phyloP scores from a whole-genome alignment of 2,329 filamentous ascomycete genomes.

The Ophiosphaerella herpotricha region DNA sequence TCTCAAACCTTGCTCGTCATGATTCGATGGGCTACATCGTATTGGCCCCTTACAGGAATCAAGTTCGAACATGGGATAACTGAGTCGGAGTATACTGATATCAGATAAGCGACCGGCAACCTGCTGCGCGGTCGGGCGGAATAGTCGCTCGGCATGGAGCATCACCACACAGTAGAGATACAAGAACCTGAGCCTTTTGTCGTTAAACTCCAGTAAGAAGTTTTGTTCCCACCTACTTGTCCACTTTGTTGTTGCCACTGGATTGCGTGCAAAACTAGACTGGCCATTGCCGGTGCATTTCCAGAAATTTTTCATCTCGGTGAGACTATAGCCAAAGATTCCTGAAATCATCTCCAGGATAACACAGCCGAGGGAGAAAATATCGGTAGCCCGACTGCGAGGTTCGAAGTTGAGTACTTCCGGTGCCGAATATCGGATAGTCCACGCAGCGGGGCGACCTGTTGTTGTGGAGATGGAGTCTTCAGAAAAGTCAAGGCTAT shows the following conservation, averaged over 20 bases:
- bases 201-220: neutral
- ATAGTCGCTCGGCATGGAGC: neutral
- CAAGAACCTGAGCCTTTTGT: too few species aligned
- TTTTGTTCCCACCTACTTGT: neutral
- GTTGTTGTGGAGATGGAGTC: slow-evolving; percentile 15
- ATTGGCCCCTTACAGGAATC: neutral
- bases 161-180: neutral
- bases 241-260: slow-evolving; percentile 1
- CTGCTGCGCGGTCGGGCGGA: slow-evolving; percentile 5
- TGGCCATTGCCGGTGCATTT: slow-evolving; percentile 9
- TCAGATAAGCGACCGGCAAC: slow-evolving; percentile 4
- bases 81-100: neutral
- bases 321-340: slow-evolving; percentile 3
- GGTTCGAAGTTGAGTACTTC: slow-evolving; percentile 13
- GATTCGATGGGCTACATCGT: neutral
- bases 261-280: slow-evolving; percentile 19
- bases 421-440: slow-evolving; percentile 21
- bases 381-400: slow-evolving; percentile 20
- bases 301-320: slow-evolving; percentile 9
- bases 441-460: slow-evolving; percentile 14
- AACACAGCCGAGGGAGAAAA: slow-evolving; percentile 21
- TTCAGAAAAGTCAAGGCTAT: slow-evolving; percentile 22
- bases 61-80: neutral
- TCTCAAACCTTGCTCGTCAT: neutral
- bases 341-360: slow-evolving; percentile 20